These are phyloP conservation scores for Fusarium sp. DNA, from an alignment of 2,329 filamentous ascomycete genomes.

Conservation along the genomic window DNA sequence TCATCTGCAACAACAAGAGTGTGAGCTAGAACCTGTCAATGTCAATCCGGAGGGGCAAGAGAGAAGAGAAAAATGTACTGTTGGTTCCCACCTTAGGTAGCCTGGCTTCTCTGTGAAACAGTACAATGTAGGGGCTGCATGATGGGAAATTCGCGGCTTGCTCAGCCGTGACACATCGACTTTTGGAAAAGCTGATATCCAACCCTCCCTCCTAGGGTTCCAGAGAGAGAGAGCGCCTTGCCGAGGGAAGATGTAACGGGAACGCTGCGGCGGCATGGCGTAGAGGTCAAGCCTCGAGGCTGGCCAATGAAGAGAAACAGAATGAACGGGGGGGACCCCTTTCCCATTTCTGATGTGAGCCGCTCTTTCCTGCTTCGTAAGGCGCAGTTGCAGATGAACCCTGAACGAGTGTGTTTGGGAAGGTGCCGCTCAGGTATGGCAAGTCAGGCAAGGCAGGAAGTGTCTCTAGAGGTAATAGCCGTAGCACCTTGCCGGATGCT, in stretches of 20 bases:
- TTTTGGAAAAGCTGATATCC: constrained; percentile 11
- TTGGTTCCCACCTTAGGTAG: constrained; percentile 5
- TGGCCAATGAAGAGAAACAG: constrained; percentile 8
- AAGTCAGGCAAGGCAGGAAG: neutral
- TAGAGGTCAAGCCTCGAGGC: neutral
- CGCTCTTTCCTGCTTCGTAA: constrained; percentile 20
- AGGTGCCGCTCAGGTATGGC: constrained; percentile 17
- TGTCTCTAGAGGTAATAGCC: neutral
- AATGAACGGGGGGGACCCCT: constrained; percentile 4
- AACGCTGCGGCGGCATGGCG: neutral
- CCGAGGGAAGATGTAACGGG: constrained; percentile 8
- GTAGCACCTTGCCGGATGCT: neutral
- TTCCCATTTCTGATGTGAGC: constrained; percentile 14
- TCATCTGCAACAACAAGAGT: neutral
- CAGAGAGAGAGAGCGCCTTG: neutral
- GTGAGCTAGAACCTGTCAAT: neutral
- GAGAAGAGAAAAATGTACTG: neutral
- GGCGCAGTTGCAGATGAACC: constrained; percentile 10
- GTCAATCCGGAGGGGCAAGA: neutral
- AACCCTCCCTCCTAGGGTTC: neutral
- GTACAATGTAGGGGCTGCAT: constrained; percentile 24
- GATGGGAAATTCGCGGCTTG: constrained; percentile 18
- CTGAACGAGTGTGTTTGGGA: constrained; percentile 21
- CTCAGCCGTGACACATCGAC: constrained; percentile 16
- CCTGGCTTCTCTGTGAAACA: constrained; percentile 23